phyloP scores from a whole-genome alignment of 768 basidiomycete genomes.

The Crepidotus variabilis region DNA sequence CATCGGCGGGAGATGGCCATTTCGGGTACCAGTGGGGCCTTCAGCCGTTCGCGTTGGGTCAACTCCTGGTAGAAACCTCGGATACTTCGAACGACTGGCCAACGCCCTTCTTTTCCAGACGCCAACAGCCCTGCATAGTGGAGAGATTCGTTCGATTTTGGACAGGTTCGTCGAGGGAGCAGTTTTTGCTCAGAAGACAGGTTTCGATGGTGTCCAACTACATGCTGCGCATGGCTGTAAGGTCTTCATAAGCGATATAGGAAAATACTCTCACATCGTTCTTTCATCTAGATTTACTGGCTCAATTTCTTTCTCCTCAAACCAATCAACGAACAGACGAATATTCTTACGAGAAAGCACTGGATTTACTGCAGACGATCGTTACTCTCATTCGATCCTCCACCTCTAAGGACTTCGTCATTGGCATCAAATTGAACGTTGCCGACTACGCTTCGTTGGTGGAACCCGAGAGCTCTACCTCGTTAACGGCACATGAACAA shows the following conservation, averaged over 20 bases:
- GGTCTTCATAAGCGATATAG: conserved; percentile 23
- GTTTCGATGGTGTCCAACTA: conserved; percentile 85
- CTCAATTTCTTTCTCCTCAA: conserved; percentile 74
- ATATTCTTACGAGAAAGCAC: conserved; percentile 47
- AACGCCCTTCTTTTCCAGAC: conserved; percentile 57
- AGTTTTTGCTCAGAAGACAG: conserved; percentile 53
- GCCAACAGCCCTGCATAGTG: conserved; percentile 53
- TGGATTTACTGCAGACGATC: conserved; percentile 59
- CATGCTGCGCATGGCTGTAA: conserved; percentile 86
- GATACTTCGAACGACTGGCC: conserved; percentile 30
- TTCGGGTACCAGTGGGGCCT: conserved; percentile 64
- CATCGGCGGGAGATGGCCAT: conserved; percentile 62
- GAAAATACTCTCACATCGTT: neutral
- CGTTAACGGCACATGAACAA: conserved; percentile 26
- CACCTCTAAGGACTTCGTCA: conserved; percentile 54
- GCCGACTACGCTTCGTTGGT: conserved; percentile 59
- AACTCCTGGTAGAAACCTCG: conserved; percentile 10
- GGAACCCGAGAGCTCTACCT: conserved; percentile 10
- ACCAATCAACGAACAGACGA: conserved; percentile 55
- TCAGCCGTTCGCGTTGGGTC: conserved; percentile 54
- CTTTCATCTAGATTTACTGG: conserved; percentile 56
- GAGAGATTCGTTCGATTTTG: conserved; percentile 61
- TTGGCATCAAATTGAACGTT: conserved; percentile 80
- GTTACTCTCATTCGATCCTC: conserved; percentile 49
- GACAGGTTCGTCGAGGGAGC: conserved; percentile 67